Base-by-base conservation (phyloP, 2,329 filamentous ascomycete genomes). In the Fusarium incarnatum region DNA sequence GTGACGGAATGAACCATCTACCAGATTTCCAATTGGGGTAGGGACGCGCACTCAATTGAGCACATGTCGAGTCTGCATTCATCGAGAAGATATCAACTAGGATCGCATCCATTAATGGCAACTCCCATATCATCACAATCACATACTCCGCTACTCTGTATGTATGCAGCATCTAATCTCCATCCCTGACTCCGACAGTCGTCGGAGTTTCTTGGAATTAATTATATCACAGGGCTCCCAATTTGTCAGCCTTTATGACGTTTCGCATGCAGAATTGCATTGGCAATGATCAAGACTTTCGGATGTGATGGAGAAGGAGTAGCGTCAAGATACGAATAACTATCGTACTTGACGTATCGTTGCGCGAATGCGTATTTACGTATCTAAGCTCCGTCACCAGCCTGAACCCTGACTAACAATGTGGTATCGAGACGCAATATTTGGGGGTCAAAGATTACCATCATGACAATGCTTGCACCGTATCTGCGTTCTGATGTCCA, bases 221-320 rank as follows among this genome's bases (percentile, higher is more conserved):
- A 41, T 22, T n/a, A 56, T 52, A 22, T 68, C 48, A 41, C 42
- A 58, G 23, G 42, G 23, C 32, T 34, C 30, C 15, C 3, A 37
- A 53, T 57, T 48, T 46, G 63, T 67, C 56, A 62, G 50, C 64
- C 25, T 48, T 46, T 44, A 64, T 68, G 64, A 64, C 58, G 64
- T 68, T 44, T 42, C 37, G 25, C 27, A n/a, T 64, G 28, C 45
- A 32, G 22, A 41, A 49, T 42, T 41, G 18, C 25, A 53, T 47
- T 22, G 27, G 3, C 22, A 34, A 56, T 34, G 22, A 16, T 23
- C 20, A 34, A 34, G 15, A 34, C 34, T 25, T 40, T 25, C 22
- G 49, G 44, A 60, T 53, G 46, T 50, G 16, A 42, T 56, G 32
- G 44, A 30, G 23, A 41, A 44, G 27, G 32, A 60, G 18, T 10